A percentile compares a stretch with the other conserved stretches of the same genome.
phyloP scores from a whole-genome alignment of 306 rosid species.

The Quercus wislizeni region DNA sequence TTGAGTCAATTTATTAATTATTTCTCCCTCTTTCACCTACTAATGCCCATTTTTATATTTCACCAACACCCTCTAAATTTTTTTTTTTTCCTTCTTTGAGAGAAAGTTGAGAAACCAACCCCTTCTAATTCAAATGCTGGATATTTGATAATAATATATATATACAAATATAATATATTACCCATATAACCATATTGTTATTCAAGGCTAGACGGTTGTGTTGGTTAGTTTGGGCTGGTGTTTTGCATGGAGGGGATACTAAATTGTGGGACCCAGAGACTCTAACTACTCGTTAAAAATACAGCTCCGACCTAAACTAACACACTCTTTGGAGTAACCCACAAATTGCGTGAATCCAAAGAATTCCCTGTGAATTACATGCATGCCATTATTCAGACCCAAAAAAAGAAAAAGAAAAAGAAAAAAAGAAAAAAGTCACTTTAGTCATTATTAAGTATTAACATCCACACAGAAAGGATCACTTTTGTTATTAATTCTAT shows the following conservation, averaged over 20 bases:
- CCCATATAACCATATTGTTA: background rate
- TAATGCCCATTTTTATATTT: no score
- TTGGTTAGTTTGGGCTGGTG: constrained; percentile 33
- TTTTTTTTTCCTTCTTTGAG: no score
- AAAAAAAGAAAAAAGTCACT: background rate
- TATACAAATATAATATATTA: background rate
- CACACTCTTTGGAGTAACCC: background rate
- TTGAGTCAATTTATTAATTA: no score
- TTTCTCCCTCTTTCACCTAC: no score
- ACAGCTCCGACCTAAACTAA: background rate
- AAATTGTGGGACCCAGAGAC: constrained; percentile 16
- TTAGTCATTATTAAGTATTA: no score
- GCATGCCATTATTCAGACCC: background rate
- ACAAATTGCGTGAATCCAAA: constrained; percentile 14
- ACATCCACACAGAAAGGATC: no score
- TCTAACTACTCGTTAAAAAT: background rate
- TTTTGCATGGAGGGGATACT: constrained; percentile 31
- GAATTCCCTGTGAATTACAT: background rate
- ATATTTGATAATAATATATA: background rate
- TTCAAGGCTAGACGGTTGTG: background rate
- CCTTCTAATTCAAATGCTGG: background rate
- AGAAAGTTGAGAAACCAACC: background rate
- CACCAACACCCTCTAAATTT: no score
- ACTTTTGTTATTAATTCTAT: no score
- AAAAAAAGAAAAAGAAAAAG: background rate